Evolutionary conservation across 805 yeast species (phyloP).

Genomic region (Myxozyma kluyveri): DNA sequence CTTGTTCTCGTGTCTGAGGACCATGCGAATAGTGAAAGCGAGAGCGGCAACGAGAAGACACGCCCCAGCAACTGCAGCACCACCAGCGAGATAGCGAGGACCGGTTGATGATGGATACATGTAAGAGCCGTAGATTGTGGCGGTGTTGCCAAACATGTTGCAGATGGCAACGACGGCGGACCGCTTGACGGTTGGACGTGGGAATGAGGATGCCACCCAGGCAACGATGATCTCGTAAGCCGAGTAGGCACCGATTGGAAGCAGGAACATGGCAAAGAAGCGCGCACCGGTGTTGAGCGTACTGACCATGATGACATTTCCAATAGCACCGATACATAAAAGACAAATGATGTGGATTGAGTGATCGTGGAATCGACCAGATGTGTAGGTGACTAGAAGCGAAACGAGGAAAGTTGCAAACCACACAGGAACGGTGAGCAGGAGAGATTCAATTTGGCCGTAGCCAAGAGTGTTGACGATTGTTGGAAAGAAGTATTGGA

Average conservation of each 20-base stretch:
- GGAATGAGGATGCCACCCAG: slow-evolving; percentile 21
- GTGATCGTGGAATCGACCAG: slow-evolving; percentile 21
- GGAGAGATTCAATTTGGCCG: slow-evolving; percentile 48
- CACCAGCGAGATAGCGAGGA: slow-evolving; percentile 23
- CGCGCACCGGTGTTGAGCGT: slow-evolving; percentile 15
- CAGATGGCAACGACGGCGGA: slow-evolving; percentile 17
- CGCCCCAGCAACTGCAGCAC: slow-evolving; percentile 12
- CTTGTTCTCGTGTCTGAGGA: slow-evolving; percentile 13
- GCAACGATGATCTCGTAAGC: slow-evolving; percentile 22
- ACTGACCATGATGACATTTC: slow-evolving; percentile 14
- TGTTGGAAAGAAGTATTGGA: slow-evolving; percentile 58
- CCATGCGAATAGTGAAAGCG: slow-evolving; percentile 11
- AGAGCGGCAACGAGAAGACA: slow-evolving; percentile 7
- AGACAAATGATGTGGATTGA: slow-evolving; percentile 16
- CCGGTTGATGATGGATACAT: slow-evolving; percentile 16
- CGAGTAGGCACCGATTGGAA: slow-evolving; percentile 19
- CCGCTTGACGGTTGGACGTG: slow-evolving; percentile 22
- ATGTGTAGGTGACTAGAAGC: slow-evolving; percentile 36
- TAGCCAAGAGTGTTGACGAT: slow-evolving; percentile 55
- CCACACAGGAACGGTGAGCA: slow-evolving; percentile 62
- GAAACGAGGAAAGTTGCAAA: slow-evolving; percentile 51
- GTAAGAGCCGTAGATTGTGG: slow-evolving; percentile 13
- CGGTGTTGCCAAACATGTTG: slow-evolving; percentile 21
- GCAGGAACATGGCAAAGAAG: slow-evolving; percentile 19
- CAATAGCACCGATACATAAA: slow-evolving; percentile 3